Evolutionary conservation across 495 filamentous ascomycete genomes (phyloP).

Genomic region (Bryoglossum gracile): DNA sequence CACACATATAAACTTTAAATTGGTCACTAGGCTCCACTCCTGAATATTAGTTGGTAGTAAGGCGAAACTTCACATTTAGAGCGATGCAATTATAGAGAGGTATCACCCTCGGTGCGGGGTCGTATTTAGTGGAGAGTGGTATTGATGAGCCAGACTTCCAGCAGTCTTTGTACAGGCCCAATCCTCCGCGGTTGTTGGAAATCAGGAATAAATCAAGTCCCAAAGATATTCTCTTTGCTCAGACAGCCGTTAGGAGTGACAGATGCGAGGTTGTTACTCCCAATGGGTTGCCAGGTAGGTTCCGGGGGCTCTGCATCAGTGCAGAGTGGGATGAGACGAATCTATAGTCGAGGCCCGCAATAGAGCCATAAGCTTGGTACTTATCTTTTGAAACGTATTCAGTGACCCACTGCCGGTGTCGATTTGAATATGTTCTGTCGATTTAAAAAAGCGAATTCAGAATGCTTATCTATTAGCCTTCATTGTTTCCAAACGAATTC

Average conservation of each 20-base stretch:
- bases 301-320: conserved; percentile 7
- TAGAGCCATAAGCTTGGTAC: no score
- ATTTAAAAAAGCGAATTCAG: no score
- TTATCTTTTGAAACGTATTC: no score
- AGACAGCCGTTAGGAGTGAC: conserved; percentile 54
- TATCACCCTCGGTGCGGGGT: conserved; percentile 33
- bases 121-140: conserved; percentile 37
- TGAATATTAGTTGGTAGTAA: conserved; percentile 15
- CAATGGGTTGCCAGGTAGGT: conserved; percentile 4
- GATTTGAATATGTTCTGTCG: no score
- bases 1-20: not conserved
- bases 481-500: no score
- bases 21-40: conserved; percentile 25
- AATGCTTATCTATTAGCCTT: no score
- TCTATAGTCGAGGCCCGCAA: no score
- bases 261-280: conserved; percentile 33
- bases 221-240: conserved; percentile 48
- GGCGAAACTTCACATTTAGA: conserved; percentile 27
- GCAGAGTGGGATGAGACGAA: no score
- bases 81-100: conserved; percentile 29
- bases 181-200: conserved; percentile 35
- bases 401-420: no score
- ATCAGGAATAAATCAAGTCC: conserved; percentile 52
- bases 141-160: conserved; percentile 45
- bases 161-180: conserved; percentile 40